phyloP scores from a whole-genome alignment of 1,284 basidiomycete genomes.

The Melampsora larici-populina region DNA sequence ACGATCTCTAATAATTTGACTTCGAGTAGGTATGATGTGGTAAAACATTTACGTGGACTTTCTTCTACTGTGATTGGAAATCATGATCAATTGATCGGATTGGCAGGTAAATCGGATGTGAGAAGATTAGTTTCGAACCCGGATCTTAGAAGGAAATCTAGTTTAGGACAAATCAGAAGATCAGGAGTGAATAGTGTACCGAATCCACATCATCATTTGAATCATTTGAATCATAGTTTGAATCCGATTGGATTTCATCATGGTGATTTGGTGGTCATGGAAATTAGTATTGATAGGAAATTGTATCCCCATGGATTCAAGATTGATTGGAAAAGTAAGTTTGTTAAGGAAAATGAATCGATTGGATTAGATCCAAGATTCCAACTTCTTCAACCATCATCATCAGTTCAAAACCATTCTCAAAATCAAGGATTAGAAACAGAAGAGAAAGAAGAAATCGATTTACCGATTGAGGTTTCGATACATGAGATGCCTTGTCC shows the following conservation, averaged over 20 bases:
- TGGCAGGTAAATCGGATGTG: neutral
- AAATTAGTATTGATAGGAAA: conserved; percentile 71
- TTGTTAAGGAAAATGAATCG: conserved; percentile 14
- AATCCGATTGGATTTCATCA: conserved; percentile 52
- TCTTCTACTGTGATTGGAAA: neutral
- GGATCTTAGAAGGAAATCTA: conserved; percentile 50
- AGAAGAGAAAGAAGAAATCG: conserved; percentile 44
- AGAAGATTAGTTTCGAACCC: conserved; percentile 39
- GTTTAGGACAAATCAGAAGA: conserved; percentile 48
- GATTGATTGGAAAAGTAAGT: conserved; percentile 52
- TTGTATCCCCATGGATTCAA: conserved; percentile 69
- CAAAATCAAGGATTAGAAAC: conserved; percentile 31
- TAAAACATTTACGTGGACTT: conserved; percentile 10
- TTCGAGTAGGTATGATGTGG: conserved; percentile 16
- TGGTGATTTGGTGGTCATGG: conserved; percentile 64
- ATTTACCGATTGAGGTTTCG: conserved; percentile 53
- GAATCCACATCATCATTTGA: conserved; percentile 49
- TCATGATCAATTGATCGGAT: neutral
- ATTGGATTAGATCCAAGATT: conserved; percentile 31
- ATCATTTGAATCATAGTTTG: conserved; percentile 46
- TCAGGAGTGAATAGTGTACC: conserved; percentile 45
- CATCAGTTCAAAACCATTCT: too few species aligned
- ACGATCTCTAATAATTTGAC: conserved; percentile 43
- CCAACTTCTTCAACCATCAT: conserved; percentile 46
- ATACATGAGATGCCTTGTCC: conserved; percentile 68